Evolutionary conservation across 108 stramenopile genomes (phyloP).

Genomic region (Chaetoceros muelleri): DNA sequence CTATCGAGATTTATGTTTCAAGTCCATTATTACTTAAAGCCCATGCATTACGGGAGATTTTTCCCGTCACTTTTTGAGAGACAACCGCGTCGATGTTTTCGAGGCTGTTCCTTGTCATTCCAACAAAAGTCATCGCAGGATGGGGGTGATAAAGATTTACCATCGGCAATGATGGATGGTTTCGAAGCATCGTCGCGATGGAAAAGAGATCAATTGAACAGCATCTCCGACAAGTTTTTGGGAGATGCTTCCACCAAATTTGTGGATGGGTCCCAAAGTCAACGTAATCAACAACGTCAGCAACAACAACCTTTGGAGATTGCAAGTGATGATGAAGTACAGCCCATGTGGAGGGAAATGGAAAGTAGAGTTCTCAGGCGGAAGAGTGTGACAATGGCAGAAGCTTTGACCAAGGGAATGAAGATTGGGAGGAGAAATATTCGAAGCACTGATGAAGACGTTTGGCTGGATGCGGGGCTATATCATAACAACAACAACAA

Average conservation of each 20-base stretch:
- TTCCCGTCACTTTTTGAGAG: too few relatives aligned
- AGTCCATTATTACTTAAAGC: too few relatives aligned
- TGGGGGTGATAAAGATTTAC: too few relatives aligned
- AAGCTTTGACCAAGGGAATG: conserved; percentile 26
- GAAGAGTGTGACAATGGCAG: conserved; percentile 31
- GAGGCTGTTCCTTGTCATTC: too few relatives aligned
- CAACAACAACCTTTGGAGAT: conserved; percentile 13
- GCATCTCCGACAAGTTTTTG: conserved; percentile 18
- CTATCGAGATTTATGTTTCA: too few relatives aligned
- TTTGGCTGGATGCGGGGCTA: conserved; percentile 67
- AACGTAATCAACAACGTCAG: too few relatives aligned
- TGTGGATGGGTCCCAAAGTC: neutral
- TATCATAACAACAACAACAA: conserved; percentile 33
- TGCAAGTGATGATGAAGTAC: conserved; percentile 58
- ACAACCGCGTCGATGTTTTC: too few relatives aligned
- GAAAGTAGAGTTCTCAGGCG: conserved; percentile 67
- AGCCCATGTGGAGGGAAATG: conserved; percentile 87
- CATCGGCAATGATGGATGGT: too few relatives aligned
- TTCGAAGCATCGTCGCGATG: conserved; percentile 7
- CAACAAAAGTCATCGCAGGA: too few relatives aligned
- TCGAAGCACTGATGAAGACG: conserved; percentile 70
- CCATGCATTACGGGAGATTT: too few relatives aligned
- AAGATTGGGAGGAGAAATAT: conserved; percentile 62
- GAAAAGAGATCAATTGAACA: conserved; percentile 32
- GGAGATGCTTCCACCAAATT: neutral